Evolutionary conservation across 2,329 filamentous ascomycete species (phyloP), one percentile per base, ranked within the genome.

Genomic region (Endocalyx cinctus): DNA sequence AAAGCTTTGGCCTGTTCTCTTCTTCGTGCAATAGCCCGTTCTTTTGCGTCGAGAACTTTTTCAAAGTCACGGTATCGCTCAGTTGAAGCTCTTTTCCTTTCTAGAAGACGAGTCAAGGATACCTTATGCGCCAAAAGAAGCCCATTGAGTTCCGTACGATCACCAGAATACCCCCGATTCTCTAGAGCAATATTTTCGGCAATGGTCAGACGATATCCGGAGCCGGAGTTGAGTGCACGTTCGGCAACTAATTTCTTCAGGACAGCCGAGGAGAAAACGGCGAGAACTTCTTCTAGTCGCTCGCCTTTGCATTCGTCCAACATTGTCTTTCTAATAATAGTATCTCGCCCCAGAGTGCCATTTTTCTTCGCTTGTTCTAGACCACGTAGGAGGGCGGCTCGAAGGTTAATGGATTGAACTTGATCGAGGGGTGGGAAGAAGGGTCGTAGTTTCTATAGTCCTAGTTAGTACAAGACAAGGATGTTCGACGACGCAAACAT

Each of bases 291-390:
- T 55, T 89, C 88, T 34, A 97, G 77, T 43, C 87, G 82, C 34
- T 95, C 88, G 5, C 90, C 90, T 46, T 84, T 89, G 63, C 92
- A 98, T 50, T 98, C 90, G 55, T 98, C 92, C 32, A 98, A 69
- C 86, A 96, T 95, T 0, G 87, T 94, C 66, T 95, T 96, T 32
- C 92, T 79, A 19, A 97, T 64, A 1, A 94, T 75, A 0, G 77
- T 75, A 52, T 95, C 88, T 31, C 86, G 74, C 4, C 87, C 86
- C 7, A 97, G 68, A 1, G 82, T 68, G 18, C 88, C 89, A 63
- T 79, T 86, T 65, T 94, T 94, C 67, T 97, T 97, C 39, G 87
- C 69, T 32, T 87, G 82, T 43, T 90, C 85, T 34, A 98, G 76
- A 46, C 74, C 79, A 58, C 87, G 78, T 49, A 89, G 84, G 7